Percentiles rank a stretch among this genome's conserved stretches.
Conservation (phyloP, 1,284 basidiomycete genomes). For the Leucoagaricus sp. region DNA sequence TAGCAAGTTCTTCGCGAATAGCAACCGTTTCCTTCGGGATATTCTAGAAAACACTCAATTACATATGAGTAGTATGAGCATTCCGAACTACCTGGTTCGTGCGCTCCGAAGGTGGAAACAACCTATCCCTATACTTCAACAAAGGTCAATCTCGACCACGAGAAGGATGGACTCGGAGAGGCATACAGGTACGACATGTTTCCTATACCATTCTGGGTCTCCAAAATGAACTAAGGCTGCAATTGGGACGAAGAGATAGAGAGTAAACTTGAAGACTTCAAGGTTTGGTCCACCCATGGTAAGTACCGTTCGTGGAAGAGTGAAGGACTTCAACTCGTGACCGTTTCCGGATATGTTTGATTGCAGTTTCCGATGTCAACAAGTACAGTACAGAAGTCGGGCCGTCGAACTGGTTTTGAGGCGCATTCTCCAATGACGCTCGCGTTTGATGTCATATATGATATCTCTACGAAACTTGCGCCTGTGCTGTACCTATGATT, state of each 20-base stretch:
- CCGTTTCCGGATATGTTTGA: neutral
- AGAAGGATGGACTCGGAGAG: neutral
- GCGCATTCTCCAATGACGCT: no score
- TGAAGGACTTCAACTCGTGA: neutral
- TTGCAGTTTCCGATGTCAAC: conserved; percentile 2
- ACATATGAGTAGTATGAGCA: neutral
- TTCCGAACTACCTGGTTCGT: conserved; percentile 44
- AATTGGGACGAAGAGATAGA: conserved; percentile 90
- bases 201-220: conserved; percentile 86
- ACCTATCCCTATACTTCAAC: conserved; percentile 65
- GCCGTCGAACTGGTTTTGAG: no score
- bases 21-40: conserved; percentile 66
- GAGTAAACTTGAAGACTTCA: conserved; percentile 86
- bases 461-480: no score
- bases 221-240: conserved; percentile 86
- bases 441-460: no score
- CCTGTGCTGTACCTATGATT: no score
- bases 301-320: neutral
- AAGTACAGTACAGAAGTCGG: no score
- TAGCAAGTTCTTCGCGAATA: conserved; percentile 66
- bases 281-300: conserved; percentile 80
- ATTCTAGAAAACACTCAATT: conserved; percentile 35
- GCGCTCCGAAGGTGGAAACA: conserved; percentile 66
- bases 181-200: conserved; percentile 79
- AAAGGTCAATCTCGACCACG: neutral